These are phyloP conservation scores for Starmerella ratchasimensis DNA, from an alignment of 805 yeast species.

Conservation along the genomic window DNA sequence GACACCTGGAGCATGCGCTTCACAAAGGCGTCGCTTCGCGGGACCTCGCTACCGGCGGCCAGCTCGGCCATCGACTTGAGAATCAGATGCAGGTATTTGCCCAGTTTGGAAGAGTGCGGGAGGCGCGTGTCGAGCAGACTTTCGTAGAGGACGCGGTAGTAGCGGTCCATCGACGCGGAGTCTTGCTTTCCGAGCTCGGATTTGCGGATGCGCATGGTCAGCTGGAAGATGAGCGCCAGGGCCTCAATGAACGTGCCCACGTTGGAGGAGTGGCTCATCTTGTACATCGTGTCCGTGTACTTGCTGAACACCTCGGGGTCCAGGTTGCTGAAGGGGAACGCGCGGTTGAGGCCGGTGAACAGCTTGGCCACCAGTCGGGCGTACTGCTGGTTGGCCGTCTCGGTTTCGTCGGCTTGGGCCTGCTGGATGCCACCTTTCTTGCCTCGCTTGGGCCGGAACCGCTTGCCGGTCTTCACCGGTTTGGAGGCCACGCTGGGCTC, in stretches of 20 bases:
- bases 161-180: conserved; percentile 34
- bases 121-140: conserved; percentile 74
- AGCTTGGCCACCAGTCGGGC: conserved; percentile 78
- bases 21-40: conserved; percentile 74
- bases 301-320: conserved; percentile 48
- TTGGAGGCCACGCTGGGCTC: conserved; percentile 21
- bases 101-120: conserved; percentile 78
- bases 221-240: conserved; percentile 68
- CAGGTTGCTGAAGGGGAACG: conserved; percentile 79
- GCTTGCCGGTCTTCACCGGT: conserved; percentile 34
- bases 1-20: conserved; percentile 81
- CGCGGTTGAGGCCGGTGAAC: conserved; percentile 87
- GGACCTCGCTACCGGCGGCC: conserved; percentile 38
- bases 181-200: conserved; percentile 18
- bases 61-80: conserved; percentile 58
- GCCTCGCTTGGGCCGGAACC: conserved; percentile 63
- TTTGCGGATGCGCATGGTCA: conserved; percentile 37
- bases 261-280: conserved; percentile 85
- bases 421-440: conserved; percentile 49
- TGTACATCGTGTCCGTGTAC: conserved; percentile 74
- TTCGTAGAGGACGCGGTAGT: conserved; percentile 78
- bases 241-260: conserved; percentile 93
- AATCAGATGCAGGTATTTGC: conserved; percentile 74
- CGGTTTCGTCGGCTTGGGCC: conserved; percentile 21
- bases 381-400: conserved; percentile 51